These are phyloP conservation scores for Globisporangium polare DNA, from an alignment of 352 stramenopile genomes.

Conservation along the genomic window DNA sequence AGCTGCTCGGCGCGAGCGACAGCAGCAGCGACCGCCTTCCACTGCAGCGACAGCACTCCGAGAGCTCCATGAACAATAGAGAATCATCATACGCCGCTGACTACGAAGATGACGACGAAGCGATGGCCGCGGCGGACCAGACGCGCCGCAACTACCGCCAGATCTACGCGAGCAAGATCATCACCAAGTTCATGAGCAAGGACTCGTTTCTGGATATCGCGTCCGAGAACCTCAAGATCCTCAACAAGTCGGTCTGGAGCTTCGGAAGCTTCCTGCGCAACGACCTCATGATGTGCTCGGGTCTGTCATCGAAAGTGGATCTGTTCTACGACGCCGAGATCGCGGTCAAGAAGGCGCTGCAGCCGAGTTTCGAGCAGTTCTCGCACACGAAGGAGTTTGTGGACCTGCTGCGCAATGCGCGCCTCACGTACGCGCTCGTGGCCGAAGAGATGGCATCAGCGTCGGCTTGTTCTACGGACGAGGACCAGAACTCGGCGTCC, in stretches of 20 bases:
- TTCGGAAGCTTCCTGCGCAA: slow-evolving; percentile 72
- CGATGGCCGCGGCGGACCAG: slow-evolving; percentile 18
- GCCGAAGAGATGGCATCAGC: slow-evolving; percentile 13
- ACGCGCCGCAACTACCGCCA: slow-evolving; percentile 32
- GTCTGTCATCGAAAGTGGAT: slow-evolving; percentile 67
- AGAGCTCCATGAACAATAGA: slow-evolving; percentile 9
- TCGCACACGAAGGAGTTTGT: slow-evolving; percentile 46
- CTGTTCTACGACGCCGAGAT: slow-evolving; percentile 75
- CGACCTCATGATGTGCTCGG: slow-evolving; percentile 74
- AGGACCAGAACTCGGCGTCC: slow-evolving; percentile 15
- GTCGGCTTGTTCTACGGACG: not conserved
- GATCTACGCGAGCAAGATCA: slow-evolving; percentile 84
- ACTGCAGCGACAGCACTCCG: not conserved
- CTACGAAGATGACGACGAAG: slow-evolving; percentile 14
- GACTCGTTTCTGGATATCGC: slow-evolving; percentile 82
- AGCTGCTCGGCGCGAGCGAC: slow-evolving; percentile 34
- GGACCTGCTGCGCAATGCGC: slow-evolving; percentile 49
- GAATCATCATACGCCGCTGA: slow-evolving; percentile 7
- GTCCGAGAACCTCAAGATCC: slow-evolving; percentile 64
- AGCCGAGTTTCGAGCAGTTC: slow-evolving; percentile 71
- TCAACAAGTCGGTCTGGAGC: slow-evolving; percentile 79
- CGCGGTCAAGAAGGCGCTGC: slow-evolving; percentile 62
- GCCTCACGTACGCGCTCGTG: slow-evolving; percentile 48
- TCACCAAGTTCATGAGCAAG: slow-evolving; percentile 82
- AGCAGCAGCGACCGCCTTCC: slow-evolving; percentile 5